Evolutionary conservation across 129 eudicot genomes (phyloP).

Genomic region (Chrysanthemum makinoi): DNA sequence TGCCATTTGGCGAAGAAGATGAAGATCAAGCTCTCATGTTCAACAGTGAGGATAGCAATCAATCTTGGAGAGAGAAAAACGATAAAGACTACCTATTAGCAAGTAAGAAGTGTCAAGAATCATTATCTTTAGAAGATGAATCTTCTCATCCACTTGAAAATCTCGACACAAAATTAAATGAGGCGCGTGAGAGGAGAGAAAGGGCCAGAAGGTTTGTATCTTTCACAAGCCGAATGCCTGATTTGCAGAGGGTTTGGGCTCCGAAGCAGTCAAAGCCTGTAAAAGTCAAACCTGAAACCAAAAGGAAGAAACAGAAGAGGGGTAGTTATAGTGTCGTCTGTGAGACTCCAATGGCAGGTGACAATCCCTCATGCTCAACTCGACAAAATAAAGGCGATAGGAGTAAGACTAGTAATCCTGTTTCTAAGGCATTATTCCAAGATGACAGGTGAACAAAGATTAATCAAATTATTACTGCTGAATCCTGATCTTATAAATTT

Average conservation of each 20-base stretch:
- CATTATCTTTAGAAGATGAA: conserved; percentile 61
- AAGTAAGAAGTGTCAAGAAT: conserved; percentile 30
- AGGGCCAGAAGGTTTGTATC: conserved; percentile 65
- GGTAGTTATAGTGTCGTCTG: conserved; percentile 56
- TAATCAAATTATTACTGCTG: conserved; percentile 4
- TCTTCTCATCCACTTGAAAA: conserved; percentile 42
- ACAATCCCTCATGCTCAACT: conserved; percentile 27
- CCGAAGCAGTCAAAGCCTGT: conserved; percentile 60
- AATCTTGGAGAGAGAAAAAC: conserved; percentile 62
- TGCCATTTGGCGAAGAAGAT: conserved; percentile 79
- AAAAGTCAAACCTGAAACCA: conserved; percentile 44
- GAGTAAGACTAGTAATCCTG: conserved; percentile 37
- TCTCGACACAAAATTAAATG: conserved; percentile 37
- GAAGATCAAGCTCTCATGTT: conserved; percentile 55
- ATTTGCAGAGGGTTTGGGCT: conserved; percentile 96
- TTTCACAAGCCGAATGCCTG: conserved; percentile 65
- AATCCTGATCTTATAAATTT: conserved; percentile 3
- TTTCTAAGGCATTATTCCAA: conserved; percentile 84
- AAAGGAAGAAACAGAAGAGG: conserved; percentile 46
- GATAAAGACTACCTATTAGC: conserved; percentile 23
- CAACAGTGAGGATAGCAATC: conserved; percentile 92
- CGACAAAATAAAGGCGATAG: conserved; percentile 29
- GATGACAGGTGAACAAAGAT: conserved; percentile 43
- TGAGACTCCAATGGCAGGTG: conserved; percentile 71
- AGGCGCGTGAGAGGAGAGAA: conserved; percentile 82